These are phyloP conservation scores for Mycena vulgaris DNA, from an alignment of 768 basidiomycete genomes.

Conservation along the genomic window DNA sequence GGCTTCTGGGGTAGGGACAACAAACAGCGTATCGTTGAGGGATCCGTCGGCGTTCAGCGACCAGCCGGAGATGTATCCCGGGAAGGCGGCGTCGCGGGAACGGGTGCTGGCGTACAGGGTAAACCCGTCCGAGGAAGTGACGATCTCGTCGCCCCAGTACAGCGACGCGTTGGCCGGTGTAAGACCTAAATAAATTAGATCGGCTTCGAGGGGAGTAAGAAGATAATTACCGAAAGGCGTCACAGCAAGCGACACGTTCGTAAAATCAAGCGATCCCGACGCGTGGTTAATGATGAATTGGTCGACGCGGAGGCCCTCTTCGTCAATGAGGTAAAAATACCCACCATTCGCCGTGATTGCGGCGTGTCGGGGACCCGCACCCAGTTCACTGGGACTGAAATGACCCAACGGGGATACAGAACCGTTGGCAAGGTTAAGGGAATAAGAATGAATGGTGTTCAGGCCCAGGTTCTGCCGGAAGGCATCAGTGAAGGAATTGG, in stretches of 20 bases:
- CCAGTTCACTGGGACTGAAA: slow-evolving; percentile 30
- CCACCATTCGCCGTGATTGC: slow-evolving; percentile 31
- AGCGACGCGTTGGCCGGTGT: slow-evolving; percentile 37
- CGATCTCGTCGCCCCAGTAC: slow-evolving; percentile 44
- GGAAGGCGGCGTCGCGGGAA: slow-evolving; percentile 5
- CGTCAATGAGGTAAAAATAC: slow-evolving; percentile 41
- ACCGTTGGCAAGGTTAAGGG: slow-evolving; percentile 32
- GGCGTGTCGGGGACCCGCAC: slow-evolving; percentile 39
- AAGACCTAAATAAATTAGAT: slow-evolving; percentile 18
- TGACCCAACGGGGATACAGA: slow-evolving; percentile 6
- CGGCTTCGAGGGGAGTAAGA: neutral
- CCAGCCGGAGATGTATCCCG: slow-evolving; percentile 37
- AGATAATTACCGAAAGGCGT: slow-evolving; percentile 38
- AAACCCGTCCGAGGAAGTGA: slow-evolving; percentile 33
- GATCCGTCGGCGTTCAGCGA: slow-evolving; percentile 25
- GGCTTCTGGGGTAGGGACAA: slow-evolving; percentile 28
- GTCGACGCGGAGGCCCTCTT: slow-evolving; percentile 44
- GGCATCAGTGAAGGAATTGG: neutral
- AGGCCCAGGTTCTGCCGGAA: slow-evolving; percentile 37
- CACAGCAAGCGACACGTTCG: slow-evolving; percentile 34
- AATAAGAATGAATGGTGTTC: slow-evolving; percentile 38
- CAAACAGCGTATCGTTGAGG: slow-evolving; percentile 26
- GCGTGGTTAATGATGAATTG: slow-evolving; percentile 34
- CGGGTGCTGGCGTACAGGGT: slow-evolving; percentile 37
- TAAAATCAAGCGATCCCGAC: slow-evolving; percentile 32